Base-by-base conservation (phyloP, 176 grass and related monocot genomes). In the Aegilops sharonensis region DNA sequence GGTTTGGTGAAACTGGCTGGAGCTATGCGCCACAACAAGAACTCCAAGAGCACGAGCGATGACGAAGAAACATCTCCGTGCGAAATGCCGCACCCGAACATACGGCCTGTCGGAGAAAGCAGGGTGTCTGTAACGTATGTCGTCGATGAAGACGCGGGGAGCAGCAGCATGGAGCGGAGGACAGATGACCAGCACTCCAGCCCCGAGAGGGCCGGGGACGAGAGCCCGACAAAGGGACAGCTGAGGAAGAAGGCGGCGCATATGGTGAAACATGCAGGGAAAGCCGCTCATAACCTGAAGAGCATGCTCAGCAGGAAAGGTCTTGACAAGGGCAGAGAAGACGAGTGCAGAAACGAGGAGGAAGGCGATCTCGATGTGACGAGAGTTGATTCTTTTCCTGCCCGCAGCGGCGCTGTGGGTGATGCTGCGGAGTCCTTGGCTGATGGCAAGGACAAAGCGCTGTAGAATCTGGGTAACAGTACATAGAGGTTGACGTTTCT, bases 1-100 rank as follows among this genome's bases (percentile, higher is more conserved):
- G 94, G 94, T 34, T n/a, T 99, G 54, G 86, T 79, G 40, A 99
- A 96, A 68, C 32, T 99, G 86, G 83, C 89, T 81, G 84, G 86
- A 48, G 77, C 79, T 3, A 48, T 94, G 57, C 89, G 95, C 56
- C 86, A 86, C 30, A 88, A 56, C 36, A 88, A 62, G 87, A 91
- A 37, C 82, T 56, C 89, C 30, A 96, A 72, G 87, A 84, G 90
- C 11, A 56, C 9, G 31, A 89, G 20, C 12, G 80, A 72, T 1
- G 67, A 83, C 13, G 87, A 92, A 25, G 87, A 92, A 36, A 3
- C 18, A 65, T 75, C 78, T 42, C 78, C 50, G 32, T 91, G 85
- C 63, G 18, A 75, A 11, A 90, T 72, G 17, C 89, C 97, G 79
- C 87, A 52, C n/a, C 50, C 84, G 0, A 94, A 94, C 70, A 45